Evolutionary conservation across 306 rosid species (phyloP), one percentile per base, ranked within the genome.

Genomic region (Castanopsis chinensis): DNA sequence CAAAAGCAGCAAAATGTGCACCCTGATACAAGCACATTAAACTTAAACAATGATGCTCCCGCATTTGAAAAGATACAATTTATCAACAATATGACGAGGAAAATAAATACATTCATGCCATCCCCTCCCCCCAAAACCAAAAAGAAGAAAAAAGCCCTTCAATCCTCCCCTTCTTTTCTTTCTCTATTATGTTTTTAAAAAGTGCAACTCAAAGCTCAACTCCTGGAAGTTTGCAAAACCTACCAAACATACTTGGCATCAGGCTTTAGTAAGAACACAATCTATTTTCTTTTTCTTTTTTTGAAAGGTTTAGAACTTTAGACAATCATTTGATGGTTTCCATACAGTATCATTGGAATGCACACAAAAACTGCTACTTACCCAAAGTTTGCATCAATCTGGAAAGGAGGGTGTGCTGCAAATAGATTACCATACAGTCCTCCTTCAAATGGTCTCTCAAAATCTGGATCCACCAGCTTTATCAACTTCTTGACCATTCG

Each of bases 301-400:
- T 37, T 37, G 45, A 37, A 37, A 37, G 45, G 45, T 37, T 37
- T 37, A 37, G 45, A 37, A 37, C 45, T 35, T 67, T 3, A 35
- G 27, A 67, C 25, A 33, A 19, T 35, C 17, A 67, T 33, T 23
- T 67, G 70, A 17, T 30, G 25, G 17, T 33, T 35, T 25, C 72
- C n/a, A 8, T 25, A 67, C 2, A 67, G 17, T 3, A 35, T 35
- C 76, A 19, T 53, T 45, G 23, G 54, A 13, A 23, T 17, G 33
- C 5, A 21, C n/a, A 13, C 52, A 49, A 51, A 68, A 67, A 14
- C 80, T 69, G 45, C 8, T 37, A 61, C 87, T 85, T 89, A 88
- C 97, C 93, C 97, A 19, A 89, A 92, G 88, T 90, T 92, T 70
- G 96, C 96, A 56, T 92, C 97, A 17, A 92, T 92, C 81, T 92